Base-by-base conservation (phyloP, 352 stramenopile species). In the Globisporangium spinosum region DNA sequence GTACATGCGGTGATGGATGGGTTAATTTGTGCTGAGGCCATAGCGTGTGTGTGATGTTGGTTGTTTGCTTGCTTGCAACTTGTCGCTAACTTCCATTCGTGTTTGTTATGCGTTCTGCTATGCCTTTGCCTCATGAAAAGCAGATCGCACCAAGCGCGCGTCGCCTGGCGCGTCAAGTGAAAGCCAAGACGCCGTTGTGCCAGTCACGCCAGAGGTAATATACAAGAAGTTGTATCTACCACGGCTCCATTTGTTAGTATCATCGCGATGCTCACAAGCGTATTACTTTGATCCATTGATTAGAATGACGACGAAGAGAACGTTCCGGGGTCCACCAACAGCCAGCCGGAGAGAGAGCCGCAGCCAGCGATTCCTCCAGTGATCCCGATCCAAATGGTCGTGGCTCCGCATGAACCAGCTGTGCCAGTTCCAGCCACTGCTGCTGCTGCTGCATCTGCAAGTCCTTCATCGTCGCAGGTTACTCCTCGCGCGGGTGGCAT, bases 101-200 rank as follows among this genome's bases (percentile, higher is more conserved):
- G 40, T 49, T 3, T 58, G 3, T 38, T 6, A 38, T 58, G 15
- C 32, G n/a, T 22, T 38, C 32, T n/a, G 12, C 29, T 45, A 13
- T 45, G 38, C 27, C 27, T 32, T 45, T 67, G 25, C 22, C 40
- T 49, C 15, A 3, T n/a, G 22, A 53, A 22, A 29, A 71, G 66
- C 49, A 34, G 66, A 71, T 32, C 66, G 66, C 27, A 71, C 22
- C 9, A 71, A 71, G 29, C 66, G 66, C n/a, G 23, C 17, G 51
- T 62, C 59, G 29, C 23, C 56, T 23, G 38, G 10, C 2, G 7
- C 29, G 29, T 34, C 47, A 12, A 67, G 23, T n/a, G 62, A 60
- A 9, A 51, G 32, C 34, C 47, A 67, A 13, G 59, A 65, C 20
- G 25, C 61, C 3, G 45, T 40, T 17, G 63, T 51, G 35, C 54